These are phyloP conservation scores for Albatrellus sp. DNA, from an alignment of 1,284 basidiomycete genomes.

Conservation along the genomic window DNA sequence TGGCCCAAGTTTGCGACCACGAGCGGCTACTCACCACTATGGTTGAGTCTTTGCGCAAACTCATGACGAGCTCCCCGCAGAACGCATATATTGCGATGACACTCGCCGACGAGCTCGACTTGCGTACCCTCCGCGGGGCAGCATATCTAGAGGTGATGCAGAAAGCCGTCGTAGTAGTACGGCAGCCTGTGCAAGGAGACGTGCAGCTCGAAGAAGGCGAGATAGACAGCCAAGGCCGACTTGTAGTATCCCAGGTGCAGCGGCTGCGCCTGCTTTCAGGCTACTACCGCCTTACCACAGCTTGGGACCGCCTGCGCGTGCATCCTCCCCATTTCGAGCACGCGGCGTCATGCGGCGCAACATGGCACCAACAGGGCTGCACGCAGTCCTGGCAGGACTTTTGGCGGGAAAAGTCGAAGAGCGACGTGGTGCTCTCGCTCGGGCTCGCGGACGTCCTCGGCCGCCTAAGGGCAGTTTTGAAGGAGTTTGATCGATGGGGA, in stretches of 20 bases:
- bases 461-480: constrained; percentile 41
- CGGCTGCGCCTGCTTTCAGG: constrained; percentile 51
- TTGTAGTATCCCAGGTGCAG: constrained; percentile 40
- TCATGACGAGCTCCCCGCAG: constrained; percentile 43
- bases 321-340: constrained; percentile 47
- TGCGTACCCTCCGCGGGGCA: constrained; percentile 40
- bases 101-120: constrained; percentile 51
- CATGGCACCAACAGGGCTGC: constrained; percentile 59
- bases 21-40: constrained; percentile 41
- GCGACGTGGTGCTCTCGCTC: constrained; percentile 41
- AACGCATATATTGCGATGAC: constrained; percentile 60
- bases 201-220: constrained; percentile 18
- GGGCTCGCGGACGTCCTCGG: constrained; percentile 53
- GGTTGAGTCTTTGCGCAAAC: constrained; percentile 39
- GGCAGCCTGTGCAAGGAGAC: constrained; percentile 14
- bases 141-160: constrained; percentile 63
- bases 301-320: constrained; percentile 48
- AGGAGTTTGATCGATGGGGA: constrained; percentile 55
- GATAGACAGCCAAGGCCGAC: constrained; percentile 26
- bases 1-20: constrained; percentile 55
- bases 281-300: constrained; percentile 46
- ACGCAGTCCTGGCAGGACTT: constrained; percentile 54
- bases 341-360: constrained; percentile 42
- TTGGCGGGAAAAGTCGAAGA: constrained; percentile 55
- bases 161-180: constrained; percentile 34